Evolutionary conservation across 306 rosid genomes (phyloP), one percentile per base, ranked within the genome.

Genomic region (Lathyrus tuberosus): DNA sequence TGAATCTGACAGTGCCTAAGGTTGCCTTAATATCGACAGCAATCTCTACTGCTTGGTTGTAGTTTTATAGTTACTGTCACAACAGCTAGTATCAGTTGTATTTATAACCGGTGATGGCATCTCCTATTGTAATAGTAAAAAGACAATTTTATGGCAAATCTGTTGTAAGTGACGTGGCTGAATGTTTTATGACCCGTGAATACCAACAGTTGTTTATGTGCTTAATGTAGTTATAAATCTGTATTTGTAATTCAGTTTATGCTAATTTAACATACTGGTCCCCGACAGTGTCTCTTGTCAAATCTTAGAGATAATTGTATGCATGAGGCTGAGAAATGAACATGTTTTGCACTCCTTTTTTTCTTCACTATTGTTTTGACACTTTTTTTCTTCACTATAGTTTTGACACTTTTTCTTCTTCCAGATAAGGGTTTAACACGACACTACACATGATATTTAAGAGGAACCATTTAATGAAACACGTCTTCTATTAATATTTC

Each of bases 1-100:
- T 70, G 97, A 95, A 65, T 89, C 96, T 43, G 95, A 84, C 75
- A 86, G 88, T 64, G 73, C 79, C 3, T 91, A 82, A 76, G 61
- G 37, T 35, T 46, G 33, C 47, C 33, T 66, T 47, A 9, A 46
- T 61, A 15, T 40, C n/a, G 52, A 37, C 62, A 65, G 40, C 12
- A 31, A 61, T 15, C 12, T 13, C 8, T 49, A 20, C 37, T 57
- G 56, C 56, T 20, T 11, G 59, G n/a, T 37, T 57, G 56, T 48
- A 67, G 35, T 43, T 28, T 67, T 18, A 8, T 54, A 54, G 67
- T 26, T 54, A 15, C 43, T 41, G 42, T 41, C 54, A 48, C 8
- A 68, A 6, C 44, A 58, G n/a, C 62, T 15, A 17, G 48, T 62
- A 62, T 20, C 31, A 43, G 26, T 17, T 56, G 15, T 37, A 61